Percentiles rank a stretch among this genome's conserved stretches.
phyloP scores from a whole-genome alignment of 768 basidiomycete genomes.

The Tephrocybe sp. region DNA sequence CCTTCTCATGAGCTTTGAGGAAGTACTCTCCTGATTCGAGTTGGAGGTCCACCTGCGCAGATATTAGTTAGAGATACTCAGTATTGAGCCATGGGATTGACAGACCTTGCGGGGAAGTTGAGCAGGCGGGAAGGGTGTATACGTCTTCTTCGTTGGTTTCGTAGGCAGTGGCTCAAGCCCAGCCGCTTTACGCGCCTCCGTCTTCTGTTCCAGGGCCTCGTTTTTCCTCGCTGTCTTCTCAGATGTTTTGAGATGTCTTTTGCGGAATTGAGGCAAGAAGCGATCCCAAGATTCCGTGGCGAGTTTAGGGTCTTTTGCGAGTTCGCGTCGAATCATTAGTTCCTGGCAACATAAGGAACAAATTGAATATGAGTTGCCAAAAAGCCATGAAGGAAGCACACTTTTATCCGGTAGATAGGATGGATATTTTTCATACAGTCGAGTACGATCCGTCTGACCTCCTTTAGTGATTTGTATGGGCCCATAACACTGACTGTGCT shows the following conservation, averaged over 20 bases:
- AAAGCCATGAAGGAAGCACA: constrained; percentile 23
- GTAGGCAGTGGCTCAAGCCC: constrained; percentile 52
- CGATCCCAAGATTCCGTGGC: constrained; percentile 95
- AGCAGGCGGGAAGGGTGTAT: constrained; percentile 98
- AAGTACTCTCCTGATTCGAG: constrained; percentile 98
- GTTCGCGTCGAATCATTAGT: constrained; percentile 96
- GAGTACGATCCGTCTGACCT: constrained; percentile 92
- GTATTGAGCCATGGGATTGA: background rate
- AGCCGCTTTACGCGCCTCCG: constrained; percentile 64
- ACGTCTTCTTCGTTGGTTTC: constrained; percentile 77
- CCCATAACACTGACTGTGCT: constrained; percentile 99
- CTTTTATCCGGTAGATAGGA: constrained; percentile 98
- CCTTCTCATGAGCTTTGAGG: constrained; percentile 88
- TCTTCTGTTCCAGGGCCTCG: constrained; percentile 57
- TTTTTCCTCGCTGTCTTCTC: constrained; percentile 94
- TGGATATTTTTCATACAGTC: constrained; percentile 99
- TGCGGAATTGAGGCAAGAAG: constrained; percentile 95
- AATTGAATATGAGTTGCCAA: background rate
- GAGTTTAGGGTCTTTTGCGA: constrained; percentile 96
- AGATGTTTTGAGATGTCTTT: constrained; percentile 86
- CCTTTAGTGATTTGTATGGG: constrained; percentile 90
- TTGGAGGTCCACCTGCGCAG: constrained; percentile 77
- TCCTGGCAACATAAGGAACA: constrained; percentile 50
- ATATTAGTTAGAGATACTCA: background rate
- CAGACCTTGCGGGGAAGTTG: constrained; percentile 88